Conservation (phyloP, 148 eudicot species). For the Rhododendron williamsianum region DNA sequence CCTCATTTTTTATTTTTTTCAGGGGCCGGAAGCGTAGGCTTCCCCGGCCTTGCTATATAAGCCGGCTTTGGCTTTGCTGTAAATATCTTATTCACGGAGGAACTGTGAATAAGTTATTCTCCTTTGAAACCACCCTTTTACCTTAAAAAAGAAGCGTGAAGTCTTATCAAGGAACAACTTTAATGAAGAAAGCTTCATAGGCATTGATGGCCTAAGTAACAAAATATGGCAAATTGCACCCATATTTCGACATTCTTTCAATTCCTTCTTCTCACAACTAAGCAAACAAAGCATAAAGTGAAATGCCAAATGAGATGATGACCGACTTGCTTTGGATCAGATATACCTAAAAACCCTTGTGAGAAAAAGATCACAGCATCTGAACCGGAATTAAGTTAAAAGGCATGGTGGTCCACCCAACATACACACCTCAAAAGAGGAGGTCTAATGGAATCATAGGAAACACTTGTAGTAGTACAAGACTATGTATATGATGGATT, state of each 20-base stretch:
- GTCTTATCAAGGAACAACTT: not conserved
- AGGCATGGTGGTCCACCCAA: conserved; percentile 5
- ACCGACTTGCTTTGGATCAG: not conserved
- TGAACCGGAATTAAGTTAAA: conserved; percentile 7
- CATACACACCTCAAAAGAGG: conserved; percentile 16
- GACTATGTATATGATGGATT: too few relatives aligned
- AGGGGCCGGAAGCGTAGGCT: too few relatives aligned
- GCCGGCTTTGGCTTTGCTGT: too few relatives aligned
- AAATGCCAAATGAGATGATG: not conserved
- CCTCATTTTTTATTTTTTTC: too few relatives aligned
- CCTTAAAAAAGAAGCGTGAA: too few relatives aligned
- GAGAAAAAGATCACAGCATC: conserved; percentile 14
- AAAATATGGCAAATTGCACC: not conserved
- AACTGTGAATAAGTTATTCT: too few relatives aligned
- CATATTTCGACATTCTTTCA: not conserved
- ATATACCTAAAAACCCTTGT: not conserved
- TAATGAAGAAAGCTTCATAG: not conserved
- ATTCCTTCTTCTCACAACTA: not conserved
- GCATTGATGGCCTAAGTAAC: not conserved
- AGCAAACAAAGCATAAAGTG: not conserved
- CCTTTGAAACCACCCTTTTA: too few relatives aligned
- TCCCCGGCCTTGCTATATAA: too few relatives aligned
- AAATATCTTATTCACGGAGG: too few relatives aligned
- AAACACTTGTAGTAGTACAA: not conserved
- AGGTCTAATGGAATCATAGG: conserved; percentile 17